A percentile compares a stretch with the other conserved stretches of the same genome.
These are phyloP conservation scores for Hypoxylon sp. DNA, from an alignment of 2,329 filamentous ascomycete genomes.

Conservation along the genomic window DNA sequence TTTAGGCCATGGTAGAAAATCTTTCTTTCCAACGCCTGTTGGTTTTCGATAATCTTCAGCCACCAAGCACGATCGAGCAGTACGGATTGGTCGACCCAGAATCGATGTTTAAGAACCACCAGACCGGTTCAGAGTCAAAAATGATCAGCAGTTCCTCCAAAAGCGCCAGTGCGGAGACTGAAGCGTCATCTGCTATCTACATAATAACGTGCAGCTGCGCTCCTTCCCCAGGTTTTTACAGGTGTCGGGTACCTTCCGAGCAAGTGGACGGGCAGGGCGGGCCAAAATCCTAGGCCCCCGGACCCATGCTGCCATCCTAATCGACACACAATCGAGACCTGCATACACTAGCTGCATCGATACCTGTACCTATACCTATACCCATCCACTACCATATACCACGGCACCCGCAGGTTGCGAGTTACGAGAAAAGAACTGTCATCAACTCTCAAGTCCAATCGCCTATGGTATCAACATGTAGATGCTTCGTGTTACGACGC, in stretches of 20 bases:
- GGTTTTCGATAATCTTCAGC: constrained; percentile 5
- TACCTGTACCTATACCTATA: background rate
- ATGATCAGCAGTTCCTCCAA: background rate
- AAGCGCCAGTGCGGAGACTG: background rate
- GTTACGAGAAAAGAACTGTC: background rate
- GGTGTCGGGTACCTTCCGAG: constrained; percentile 11
- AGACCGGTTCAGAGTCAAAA: background rate
- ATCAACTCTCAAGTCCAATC: background rate
- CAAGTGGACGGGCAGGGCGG: constrained; percentile 5
- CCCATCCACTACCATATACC: background rate
- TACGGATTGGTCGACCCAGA: background rate
- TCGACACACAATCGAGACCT: background rate
- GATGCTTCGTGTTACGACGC: constrained; percentile 14
- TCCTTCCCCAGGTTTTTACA: constrained; percentile 5
- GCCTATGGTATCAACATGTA: constrained; percentile 18
- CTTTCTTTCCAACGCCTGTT: background rate
- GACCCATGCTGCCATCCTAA: constrained; percentile 1
- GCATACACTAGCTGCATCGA: too few species aligned
- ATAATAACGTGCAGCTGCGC: background rate
- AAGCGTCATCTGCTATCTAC: background rate
- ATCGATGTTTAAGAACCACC: background rate
- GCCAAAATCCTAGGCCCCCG: constrained; percentile 16
- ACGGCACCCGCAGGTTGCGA: background rate
- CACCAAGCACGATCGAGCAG: background rate
- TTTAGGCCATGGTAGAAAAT: constrained; percentile 5